Evolutionary conservation across 2,329 filamentous ascomycete genomes (phyloP), one percentile per base, ranked within the genome.

Genomic region (Fusarium clavum): DNA sequence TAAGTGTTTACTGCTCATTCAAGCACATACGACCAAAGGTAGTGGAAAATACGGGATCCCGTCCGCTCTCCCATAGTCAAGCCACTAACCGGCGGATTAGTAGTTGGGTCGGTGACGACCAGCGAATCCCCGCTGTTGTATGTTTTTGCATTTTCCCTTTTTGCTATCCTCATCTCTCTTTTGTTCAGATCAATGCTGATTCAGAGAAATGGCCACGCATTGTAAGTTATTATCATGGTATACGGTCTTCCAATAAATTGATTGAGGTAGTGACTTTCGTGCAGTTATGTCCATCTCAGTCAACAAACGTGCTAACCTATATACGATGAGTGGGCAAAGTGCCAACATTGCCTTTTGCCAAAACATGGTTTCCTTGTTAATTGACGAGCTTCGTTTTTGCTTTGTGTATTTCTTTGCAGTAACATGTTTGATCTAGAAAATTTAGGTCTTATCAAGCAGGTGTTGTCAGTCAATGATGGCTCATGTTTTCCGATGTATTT

Each of bases 1-100:
- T 0, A 1, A 4, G 1, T 0, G 1, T 4, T 12, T 38, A 6
- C 18, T 12, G 6, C 2, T 7, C 1, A 2, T 7, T 11, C 18
- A 7, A n/a, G 18, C 10, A 38, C 34, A 38, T 38, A 38, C 34
- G 34, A 38, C 34, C 34, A 38, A 4, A 38, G 34, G 34, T 38
- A 38, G 34, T 38, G 34, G 34, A 38, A 38, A 38, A 38, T 38
- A 38, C 34, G 34, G 18, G 34, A 38, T 38, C 34, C 34, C 34
- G 34, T 38, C 34, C 34, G 34, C 34, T 38, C 34, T 38, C 34
- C 34, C 34, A 38, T 38, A 38, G 34, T 38, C 34, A 38, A 38
- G 34, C 34, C 34, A 38, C 34, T 38, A 38, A 38, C 34, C 34
- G 34, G 34, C 34, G 34, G 34, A 38, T 38, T 38, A 38, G 34